phyloP scores from a whole-genome alignment of 805 yeast species.

The Lipomyces chichibuensis region DNA sequence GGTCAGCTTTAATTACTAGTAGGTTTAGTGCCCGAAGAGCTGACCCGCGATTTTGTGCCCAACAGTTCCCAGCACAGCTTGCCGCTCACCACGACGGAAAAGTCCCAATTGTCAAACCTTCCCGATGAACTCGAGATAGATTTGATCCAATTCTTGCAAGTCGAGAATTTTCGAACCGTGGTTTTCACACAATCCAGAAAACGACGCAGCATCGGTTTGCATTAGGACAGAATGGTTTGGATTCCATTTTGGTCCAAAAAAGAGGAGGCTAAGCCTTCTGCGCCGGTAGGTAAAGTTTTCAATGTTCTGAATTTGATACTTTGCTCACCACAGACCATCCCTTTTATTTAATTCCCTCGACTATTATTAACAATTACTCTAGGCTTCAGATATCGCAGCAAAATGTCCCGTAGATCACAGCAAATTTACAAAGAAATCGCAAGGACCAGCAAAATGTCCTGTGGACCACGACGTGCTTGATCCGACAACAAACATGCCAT shows the following conservation, averaged over 20 bases:
- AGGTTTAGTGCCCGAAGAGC: background rate
- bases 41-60: background rate
- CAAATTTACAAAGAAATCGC: constrained; percentile 26
- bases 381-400: constrained; percentile 24
- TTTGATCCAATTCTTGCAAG: background rate
- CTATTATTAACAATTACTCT: background rate
- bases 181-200: background rate
- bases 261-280: background rate
- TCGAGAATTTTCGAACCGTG: background rate
- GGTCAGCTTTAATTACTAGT: no score
- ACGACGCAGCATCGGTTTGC: background rate
- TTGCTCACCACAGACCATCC: no score
- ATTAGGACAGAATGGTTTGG: constrained; percentile 31
- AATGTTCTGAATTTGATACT: background rate
- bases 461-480: constrained; percentile 44
- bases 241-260: constrained; percentile 32
- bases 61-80: no score
- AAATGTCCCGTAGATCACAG: constrained; percentile 52
- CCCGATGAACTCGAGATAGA: background rate
- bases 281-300: constrained; percentile 4
- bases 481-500: constrained; percentile 43
- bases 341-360: background rate
- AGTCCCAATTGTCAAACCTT: background rate
- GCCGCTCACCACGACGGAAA: background rate
- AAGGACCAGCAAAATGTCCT: constrained; percentile 44